Evolutionary conservation across 768 basidiomycete genomes (phyloP).

Genomic region (Tulasnella sp.): DNA sequence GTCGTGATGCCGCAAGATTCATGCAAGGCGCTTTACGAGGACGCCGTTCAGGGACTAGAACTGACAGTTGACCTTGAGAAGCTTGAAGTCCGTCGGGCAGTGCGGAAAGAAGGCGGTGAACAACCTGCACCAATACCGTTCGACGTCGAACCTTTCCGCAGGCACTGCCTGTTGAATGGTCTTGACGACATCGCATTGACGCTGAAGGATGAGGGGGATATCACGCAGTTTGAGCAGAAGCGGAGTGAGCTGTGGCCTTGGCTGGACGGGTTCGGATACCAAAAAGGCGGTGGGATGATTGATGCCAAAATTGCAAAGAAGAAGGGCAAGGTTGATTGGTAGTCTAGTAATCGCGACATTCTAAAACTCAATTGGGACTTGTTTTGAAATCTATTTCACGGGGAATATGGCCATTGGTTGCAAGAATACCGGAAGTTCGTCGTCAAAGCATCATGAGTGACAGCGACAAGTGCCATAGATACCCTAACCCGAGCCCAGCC

Average conservation of each 20-base stretch:
- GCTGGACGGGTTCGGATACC: constrained; percentile 91
- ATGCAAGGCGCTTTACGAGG: constrained; percentile 59
- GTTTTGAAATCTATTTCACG: too few species aligned
- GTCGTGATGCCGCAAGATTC: constrained; percentile 56
- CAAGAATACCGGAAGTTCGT: too few species aligned
- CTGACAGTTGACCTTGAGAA: constrained; percentile 79
- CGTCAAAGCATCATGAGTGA: too few species aligned
- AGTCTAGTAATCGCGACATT: background rate
- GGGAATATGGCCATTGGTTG: too few species aligned
- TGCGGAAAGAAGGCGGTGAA: constrained; percentile 45
- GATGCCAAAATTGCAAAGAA: constrained; percentile 22
- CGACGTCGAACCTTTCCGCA: constrained; percentile 76
- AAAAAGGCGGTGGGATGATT: constrained; percentile 41
- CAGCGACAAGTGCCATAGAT: background rate
- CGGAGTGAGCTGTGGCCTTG: constrained; percentile 81
- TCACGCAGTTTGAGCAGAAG: constrained; percentile 67
- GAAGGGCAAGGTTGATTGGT: constrained; percentile 30
- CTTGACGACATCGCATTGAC: constrained; percentile 95
- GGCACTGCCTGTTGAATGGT: constrained; percentile 90
- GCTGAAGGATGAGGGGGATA: constrained; percentile 62
- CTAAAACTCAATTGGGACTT: too few species aligned
- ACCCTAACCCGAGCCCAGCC: background rate
- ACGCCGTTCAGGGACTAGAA: constrained; percentile 64
- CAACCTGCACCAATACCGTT: constrained; percentile 50
- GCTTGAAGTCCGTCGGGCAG: constrained; percentile 49